Base-by-base conservation (phyloP, 2,329 filamentous ascomycete species). In the Didymosphaeria variabile region DNA sequence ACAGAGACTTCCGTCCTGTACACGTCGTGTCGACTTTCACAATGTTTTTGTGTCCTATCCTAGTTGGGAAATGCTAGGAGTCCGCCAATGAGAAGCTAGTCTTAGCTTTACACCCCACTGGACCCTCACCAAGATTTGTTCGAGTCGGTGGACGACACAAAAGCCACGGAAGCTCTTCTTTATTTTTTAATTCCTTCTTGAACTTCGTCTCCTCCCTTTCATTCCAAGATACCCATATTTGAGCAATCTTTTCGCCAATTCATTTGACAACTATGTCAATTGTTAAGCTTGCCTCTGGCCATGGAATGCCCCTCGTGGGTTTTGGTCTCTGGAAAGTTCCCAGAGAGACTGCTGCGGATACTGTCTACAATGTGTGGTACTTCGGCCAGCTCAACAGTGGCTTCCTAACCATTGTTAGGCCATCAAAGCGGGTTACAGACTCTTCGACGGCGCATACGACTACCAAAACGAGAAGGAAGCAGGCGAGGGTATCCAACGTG, bases 251-350 rank as follows among this genome's bases (percentile, higher is more conserved):
- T 8, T n/a, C 5, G n/a, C 38, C 4, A 3, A 40, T 23, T 15
- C 31, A 19, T 54, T 45, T 36, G 44, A 17, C 23, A 50, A 66
- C 50, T 53, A 63, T 65, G 61, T 46, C 57, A n/a, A 86, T 79
- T 61, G 81, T 89, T 77, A 89, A 88, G 81, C 85, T 90, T 64
- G 89, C 82, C 80, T 88, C 83, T 79, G 87, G 88, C 79, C 75
- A 86, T 70, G 83, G 90, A 71, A 92, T 92, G 90, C 90, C 90
- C 73, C 86, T 90, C 77, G 89, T 92, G 67, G 90, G 90, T 79
- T 91, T 91, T 76, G 90, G 90, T 61, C 86, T 94, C 68, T 95
- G 92, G 92, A 95, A 95, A 83, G 90, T 95, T 67, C 87, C 88
- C 78, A 91, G 90, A 68, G 86, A 87, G 57, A 88, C 87, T 58